Evolutionary conservation across 1,139 yeast species (phyloP).

Genomic region (Spathaspora sp.): DNA sequence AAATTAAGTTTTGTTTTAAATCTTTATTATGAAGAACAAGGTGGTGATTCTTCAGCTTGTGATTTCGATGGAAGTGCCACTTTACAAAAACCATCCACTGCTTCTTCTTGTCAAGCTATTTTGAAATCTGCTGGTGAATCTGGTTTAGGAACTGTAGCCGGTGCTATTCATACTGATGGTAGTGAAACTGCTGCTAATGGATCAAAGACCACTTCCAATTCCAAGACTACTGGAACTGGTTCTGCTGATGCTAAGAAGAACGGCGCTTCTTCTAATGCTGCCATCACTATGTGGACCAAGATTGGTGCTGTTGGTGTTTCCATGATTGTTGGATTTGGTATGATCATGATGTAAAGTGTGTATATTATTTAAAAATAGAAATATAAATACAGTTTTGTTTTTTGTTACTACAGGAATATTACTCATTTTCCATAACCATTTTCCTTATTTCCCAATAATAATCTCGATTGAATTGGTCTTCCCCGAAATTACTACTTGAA

Average conservation of each 20-base stretch:
- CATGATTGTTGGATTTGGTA: constrained; percentile 21
- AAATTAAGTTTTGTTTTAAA: constrained; percentile 63
- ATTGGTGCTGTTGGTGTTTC: constrained; percentile 23
- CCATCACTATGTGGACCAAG: constrained; percentile 12
- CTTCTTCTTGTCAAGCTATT: constrained; percentile 52
- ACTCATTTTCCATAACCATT: constrained; percentile 47
- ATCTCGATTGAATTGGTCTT: constrained; percentile 28
- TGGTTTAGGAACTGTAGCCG: constrained; percentile 40
- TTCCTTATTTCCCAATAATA: constrained; percentile 55
- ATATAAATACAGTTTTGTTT: neutral
- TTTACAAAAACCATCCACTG: constrained; percentile 44
- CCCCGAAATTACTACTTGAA: constrained; percentile 21
- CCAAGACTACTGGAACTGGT: constrained; percentile 17
- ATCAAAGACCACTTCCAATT: constrained; percentile 27
- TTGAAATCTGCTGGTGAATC: constrained; percentile 39
- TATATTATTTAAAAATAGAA: neutral
- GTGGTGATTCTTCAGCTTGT: constrained; percentile 52
- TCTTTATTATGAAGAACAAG: constrained; percentile 54
- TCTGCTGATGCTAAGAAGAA: constrained; percentile 16
- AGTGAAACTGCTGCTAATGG: constrained; percentile 21
- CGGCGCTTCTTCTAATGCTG: constrained; percentile 15
- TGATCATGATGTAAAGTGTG: constrained; percentile 17
- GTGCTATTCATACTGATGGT: constrained; percentile 26
- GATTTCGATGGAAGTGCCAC: constrained; percentile 67
- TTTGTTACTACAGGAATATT: neutral